These are phyloP conservation scores for Pythium monospermum DNA, from an alignment of 352 stramenopile genomes.

Conservation along the genomic window DNA sequence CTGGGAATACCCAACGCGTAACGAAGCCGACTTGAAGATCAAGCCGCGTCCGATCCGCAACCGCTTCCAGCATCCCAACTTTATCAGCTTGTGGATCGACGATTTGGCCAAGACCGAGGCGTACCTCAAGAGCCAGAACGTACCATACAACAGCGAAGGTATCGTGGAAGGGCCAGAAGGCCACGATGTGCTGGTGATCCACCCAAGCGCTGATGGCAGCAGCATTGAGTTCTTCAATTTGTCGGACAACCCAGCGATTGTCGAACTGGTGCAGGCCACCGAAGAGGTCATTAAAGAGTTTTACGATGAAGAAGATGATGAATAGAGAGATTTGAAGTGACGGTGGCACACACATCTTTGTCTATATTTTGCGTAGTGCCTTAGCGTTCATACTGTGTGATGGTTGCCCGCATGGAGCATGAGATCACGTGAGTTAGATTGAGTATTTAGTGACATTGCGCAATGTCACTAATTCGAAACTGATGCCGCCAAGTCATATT, in stretches of 20 bases:
- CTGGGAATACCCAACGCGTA: conserved; percentile 67
- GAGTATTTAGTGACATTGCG: too few relatives aligned
- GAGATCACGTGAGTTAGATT: too few relatives aligned
- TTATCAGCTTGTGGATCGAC: conserved; percentile 82
- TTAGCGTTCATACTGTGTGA: too few relatives aligned
- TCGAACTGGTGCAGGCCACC: conserved; percentile 80
- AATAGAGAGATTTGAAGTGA: too few relatives aligned
- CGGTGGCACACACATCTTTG: too few relatives aligned
- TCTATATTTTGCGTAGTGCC: too few relatives aligned
- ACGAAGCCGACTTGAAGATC: conserved; percentile 61
- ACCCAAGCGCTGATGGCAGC: conserved; percentile 47
- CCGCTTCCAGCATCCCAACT: conserved; percentile 74
- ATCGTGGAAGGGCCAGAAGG: conserved; percentile 57
- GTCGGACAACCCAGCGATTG: conserved; percentile 70
- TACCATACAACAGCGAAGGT: conserved; percentile 50
- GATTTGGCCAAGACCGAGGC: conserved; percentile 57
- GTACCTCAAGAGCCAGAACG: conserved; percentile 61
- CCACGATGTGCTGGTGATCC: conserved; percentile 63
- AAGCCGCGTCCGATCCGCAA: conserved; percentile 63
- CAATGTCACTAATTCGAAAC: conserved; percentile 4
- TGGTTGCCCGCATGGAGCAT: too few relatives aligned
- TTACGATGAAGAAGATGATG: conserved; percentile 31
- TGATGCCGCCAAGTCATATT: too few relatives aligned
- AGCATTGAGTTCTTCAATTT: conserved; percentile 81
- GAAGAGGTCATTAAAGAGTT: conserved; percentile 76